Evolutionary conservation across 2,329 filamentous ascomycete species (phyloP), one percentile per base, ranked within the genome.

Genomic region (Scedosporium boydii): DNA sequence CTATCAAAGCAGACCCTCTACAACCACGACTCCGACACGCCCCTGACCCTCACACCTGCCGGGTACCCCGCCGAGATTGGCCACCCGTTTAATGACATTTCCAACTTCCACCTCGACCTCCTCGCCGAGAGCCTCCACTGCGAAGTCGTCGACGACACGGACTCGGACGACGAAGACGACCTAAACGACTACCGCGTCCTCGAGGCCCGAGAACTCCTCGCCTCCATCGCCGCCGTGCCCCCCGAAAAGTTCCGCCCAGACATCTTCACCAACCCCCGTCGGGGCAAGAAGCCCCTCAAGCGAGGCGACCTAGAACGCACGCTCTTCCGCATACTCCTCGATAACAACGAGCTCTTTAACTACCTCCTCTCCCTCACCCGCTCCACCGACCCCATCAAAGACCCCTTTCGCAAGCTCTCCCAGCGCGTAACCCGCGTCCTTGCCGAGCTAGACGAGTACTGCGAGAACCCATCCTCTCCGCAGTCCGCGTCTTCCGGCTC

Each of bases 261-360:
- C 34, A 74, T 83, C 56, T 79, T 79, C 63, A 65, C 72, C 27
- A 63, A 67, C 21, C 68, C 69, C 16, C 63, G 67, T 3, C 63
- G 61, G 1, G 71, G 71, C 14, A 73, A 69, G 62, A 71, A 71
- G n/a, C 69, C 77, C 9, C 67, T 80, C 59, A 75, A 76, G 63
- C 73, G 74, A 9, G 72, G 75, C 59, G 80, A 84, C 63, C 72
- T 84, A 1, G 79, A 81, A 65, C 73, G 74, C 55, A 82, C 81
- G 2, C 69, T 85, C 14, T 78, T 82, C 64, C 78, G 78, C 60
- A 82, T 85, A 71, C 74, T 85, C 16, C 72, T 84, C 23, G 75
- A 78, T 64, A 83, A 83, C 66, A 75, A 82, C 68, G 77, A 79
- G 48, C 79, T 85, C 71, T 82, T 84, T 68, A 73, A 80, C 60